These are phyloP conservation scores for Arabidopsis hybrid DNA, from an alignment of 441 rosid species.

Conservation along the genomic window DNA sequence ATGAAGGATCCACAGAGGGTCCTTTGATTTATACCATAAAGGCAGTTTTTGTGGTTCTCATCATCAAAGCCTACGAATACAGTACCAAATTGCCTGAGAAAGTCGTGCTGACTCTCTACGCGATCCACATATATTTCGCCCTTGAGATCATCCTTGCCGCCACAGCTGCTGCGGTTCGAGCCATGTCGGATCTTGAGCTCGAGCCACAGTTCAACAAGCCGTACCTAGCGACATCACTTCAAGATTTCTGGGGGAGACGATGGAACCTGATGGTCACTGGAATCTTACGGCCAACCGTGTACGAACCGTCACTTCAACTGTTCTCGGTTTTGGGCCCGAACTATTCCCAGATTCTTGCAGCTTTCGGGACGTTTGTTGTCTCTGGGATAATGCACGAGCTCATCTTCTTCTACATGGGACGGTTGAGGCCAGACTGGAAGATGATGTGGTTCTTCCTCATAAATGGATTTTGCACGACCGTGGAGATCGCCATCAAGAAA, in stretches of 20 bases:
- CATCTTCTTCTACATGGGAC: slow-evolving; percentile 51
- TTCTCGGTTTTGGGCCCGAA: slow-evolving; percentile 36
- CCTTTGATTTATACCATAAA: slow-evolving; percentile 45
- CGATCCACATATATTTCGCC: slow-evolving; percentile 48
- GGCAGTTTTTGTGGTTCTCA: slow-evolving; percentile 37
- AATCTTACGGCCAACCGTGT: slow-evolving; percentile 55
- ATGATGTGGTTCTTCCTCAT: slow-evolving; percentile 51
- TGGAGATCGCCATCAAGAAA: slow-evolving; percentile 47
- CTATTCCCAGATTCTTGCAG: slow-evolving; percentile 48
- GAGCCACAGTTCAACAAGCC: slow-evolving; percentile 67
- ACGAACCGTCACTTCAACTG: slow-evolving; percentile 44
- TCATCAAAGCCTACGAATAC: slow-evolving; percentile 37
- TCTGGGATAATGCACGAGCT: slow-evolving; percentile 65
- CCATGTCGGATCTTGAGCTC: slow-evolving; percentile 48
- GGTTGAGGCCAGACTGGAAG: slow-evolving; percentile 51
- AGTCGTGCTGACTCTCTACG: slow-evolving; percentile 44
- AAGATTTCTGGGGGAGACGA: slow-evolving; percentile 69
- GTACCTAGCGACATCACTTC: slow-evolving; percentile 59
- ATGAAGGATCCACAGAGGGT: slow-evolving; percentile 24
- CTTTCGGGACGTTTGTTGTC: slow-evolving; percentile 46
- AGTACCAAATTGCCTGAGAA: slow-evolving; percentile 45
- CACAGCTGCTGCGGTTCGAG: slow-evolving; percentile 46
- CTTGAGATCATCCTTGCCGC: slow-evolving; percentile 53
- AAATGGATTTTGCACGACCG: slow-evolving; percentile 45
- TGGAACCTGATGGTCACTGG: slow-evolving; percentile 64